Percentiles rank a stretch among this genome's conserved stretches.
phyloP scores from a whole-genome alignment of 768 basidiomycete species.

The Kwoniella europaea region DNA sequence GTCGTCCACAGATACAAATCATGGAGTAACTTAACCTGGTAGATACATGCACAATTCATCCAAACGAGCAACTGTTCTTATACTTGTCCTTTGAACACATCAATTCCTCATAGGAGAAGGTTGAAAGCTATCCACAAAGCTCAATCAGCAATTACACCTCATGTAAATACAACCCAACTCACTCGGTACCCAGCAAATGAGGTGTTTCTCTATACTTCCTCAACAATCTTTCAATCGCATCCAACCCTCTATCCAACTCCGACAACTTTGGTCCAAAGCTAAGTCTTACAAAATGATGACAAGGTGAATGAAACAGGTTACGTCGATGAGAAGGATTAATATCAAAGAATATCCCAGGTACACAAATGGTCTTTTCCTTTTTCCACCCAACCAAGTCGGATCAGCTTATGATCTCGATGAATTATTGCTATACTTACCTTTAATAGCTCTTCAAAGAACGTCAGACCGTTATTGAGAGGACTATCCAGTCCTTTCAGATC shows the following conservation, averaged over 20 bases:
- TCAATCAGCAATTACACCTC: neutral
- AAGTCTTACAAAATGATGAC: conserved; percentile 76
- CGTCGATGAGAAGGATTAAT: conserved; percentile 64
- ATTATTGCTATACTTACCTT: too few species aligned
- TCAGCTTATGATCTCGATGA: too few species aligned
- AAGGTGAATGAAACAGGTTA: conserved; percentile 72
- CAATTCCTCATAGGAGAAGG: neutral
- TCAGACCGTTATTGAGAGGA: conserved; percentile 86
- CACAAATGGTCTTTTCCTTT: conserved; percentile 69
- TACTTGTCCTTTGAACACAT: neutral
- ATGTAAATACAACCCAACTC: conserved; percentile 9
- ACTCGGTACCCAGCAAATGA: conserved; percentile 42
- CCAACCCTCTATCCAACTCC: conserved; percentile 80
- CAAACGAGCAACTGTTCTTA: neutral
- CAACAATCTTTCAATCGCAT: conserved; percentile 81
- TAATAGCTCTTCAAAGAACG: conserved; percentile 91
- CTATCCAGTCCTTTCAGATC: conserved; percentile 77
- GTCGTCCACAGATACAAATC: too few species aligned
- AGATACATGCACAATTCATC: too few species aligned
- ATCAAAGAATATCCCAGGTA: conserved; percentile 81
- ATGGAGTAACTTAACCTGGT: too few species aligned
- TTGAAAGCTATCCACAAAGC: neutral
- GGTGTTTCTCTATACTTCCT: conserved; percentile 60
- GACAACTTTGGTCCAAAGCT: conserved; percentile 83
- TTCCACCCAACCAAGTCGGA: too few species aligned